These are phyloP conservation scores for Colletotrichum sp. DNA, from an alignment of 2,329 filamentous ascomycete species.

Conservation along the genomic window DNA sequence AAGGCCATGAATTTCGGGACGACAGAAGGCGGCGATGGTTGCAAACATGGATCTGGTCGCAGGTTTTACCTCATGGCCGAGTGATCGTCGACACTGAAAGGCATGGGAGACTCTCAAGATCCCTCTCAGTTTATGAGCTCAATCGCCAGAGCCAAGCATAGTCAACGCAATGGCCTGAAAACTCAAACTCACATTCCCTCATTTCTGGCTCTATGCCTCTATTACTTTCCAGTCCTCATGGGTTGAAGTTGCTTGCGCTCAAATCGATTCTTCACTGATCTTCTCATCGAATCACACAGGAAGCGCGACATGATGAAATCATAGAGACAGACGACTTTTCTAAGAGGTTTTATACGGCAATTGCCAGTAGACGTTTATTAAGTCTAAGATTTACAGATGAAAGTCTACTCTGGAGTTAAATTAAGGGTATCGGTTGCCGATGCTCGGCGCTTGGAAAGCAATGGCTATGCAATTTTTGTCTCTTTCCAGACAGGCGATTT, in stretches of 20 bases:
- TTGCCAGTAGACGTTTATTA: background rate
- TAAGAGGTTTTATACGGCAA: background rate
- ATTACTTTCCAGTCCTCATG: background rate
- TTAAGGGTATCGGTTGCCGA: constrained; percentile 6
- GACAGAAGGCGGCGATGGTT: background rate
- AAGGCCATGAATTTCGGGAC: background rate
- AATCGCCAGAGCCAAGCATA: background rate
- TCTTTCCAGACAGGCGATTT: background rate
- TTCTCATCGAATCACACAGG: background rate
- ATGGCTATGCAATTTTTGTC: background rate
- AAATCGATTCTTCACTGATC: background rate
- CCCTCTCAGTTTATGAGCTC: background rate
- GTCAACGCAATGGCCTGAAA: background rate
- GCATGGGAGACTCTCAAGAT: background rate
- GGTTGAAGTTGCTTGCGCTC: background rate
- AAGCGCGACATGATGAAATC: background rate
- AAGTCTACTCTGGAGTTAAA: background rate
- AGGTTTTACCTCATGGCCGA: background rate
- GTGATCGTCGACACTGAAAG: background rate
- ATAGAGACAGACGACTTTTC: background rate
- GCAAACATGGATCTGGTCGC: no score
- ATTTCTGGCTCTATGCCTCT: background rate
- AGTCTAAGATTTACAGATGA: background rate
- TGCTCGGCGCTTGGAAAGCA: background rate
- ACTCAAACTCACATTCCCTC: background rate